phyloP scores from a whole-genome alignment of 2,329 filamentous ascomycete genomes.

The Saccharata proteae region DNA sequence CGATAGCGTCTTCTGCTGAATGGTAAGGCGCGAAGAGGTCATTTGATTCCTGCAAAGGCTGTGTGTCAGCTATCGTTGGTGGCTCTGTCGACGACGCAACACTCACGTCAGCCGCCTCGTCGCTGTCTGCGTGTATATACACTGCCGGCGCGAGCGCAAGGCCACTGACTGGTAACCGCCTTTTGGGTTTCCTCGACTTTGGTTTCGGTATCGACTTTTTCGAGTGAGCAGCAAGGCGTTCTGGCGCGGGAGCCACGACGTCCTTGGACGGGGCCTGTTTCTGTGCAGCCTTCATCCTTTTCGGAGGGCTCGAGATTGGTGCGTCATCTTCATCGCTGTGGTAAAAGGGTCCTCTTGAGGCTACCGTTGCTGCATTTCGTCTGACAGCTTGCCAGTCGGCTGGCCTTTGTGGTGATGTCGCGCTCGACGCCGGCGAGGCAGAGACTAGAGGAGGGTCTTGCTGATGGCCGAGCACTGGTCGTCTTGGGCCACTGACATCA shows the following conservation, averaged over 20 bases:
- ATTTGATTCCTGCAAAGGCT: slow-evolving; percentile 1
- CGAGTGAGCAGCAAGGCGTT: background rate
- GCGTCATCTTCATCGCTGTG: no score
- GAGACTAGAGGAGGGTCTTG: no score
- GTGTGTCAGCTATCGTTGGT: no score
- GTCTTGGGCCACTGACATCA: no score
- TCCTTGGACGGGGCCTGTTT: background rate
- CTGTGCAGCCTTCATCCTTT: background rate
- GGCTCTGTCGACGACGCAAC: no score
- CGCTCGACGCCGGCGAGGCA: no score
- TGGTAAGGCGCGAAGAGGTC: background rate
- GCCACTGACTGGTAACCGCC: slow-evolving; percentile 15
- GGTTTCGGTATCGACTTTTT: background rate
- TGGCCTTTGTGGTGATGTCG: no score
- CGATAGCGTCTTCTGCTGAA: slow-evolving; percentile 3
- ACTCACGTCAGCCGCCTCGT: slow-evolving; percentile 8
- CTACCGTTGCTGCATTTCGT: no score
- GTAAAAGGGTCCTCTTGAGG: no score
- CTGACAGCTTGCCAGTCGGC: no score
- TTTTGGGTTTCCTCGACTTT: slow-evolving; percentile 9
- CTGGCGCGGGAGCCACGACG: background rate
- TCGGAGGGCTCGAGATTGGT: background rate
- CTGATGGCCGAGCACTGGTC: no score
- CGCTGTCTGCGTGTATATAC: slow-evolving; percentile 1
- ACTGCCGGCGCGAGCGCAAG: slow-evolving; percentile 17